phyloP scores from a whole-genome alignment of 192 early-diverging fungal genomes.

The Linnemannia elongata region DNA sequence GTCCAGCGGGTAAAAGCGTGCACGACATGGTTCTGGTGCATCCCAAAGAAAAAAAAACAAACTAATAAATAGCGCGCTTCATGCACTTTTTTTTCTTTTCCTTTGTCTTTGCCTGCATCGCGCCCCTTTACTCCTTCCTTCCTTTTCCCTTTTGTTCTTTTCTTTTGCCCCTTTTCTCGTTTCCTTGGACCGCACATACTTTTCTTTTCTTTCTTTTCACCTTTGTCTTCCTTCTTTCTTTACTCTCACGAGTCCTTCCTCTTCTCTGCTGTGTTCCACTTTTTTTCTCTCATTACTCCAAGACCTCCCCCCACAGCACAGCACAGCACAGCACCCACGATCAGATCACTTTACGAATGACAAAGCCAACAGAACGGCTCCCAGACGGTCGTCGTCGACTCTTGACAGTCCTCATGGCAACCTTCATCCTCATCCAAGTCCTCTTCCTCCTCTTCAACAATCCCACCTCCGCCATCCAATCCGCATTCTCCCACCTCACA shows the following conservation, averaged over 20 bases:
- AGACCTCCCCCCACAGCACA: too few relatives aligned
- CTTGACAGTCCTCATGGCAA: not conserved
- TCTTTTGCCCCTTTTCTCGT: not conserved
- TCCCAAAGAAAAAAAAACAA: not conserved
- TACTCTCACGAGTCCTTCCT: not conserved
- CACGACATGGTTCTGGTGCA: not conserved
- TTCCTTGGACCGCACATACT: not conserved
- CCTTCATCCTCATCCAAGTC: conserved; percentile 1
- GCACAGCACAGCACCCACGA: not conserved
- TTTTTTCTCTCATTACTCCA: not conserved
- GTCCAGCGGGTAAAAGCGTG: too few relatives aligned
- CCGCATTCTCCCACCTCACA: not conserved
- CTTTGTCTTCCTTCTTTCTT: not conserved
- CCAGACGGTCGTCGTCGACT: not conserved
- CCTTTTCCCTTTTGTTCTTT: not conserved
- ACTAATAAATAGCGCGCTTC: too few relatives aligned
- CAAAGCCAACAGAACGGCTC: not conserved
- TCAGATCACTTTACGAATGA: not conserved
- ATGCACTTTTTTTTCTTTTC: not conserved
- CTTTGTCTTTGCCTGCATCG: not conserved
- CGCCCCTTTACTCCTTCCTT: not conserved
- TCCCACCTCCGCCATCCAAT: conserved; percentile 5
- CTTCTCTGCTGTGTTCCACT: not conserved
- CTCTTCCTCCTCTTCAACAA: not conserved
- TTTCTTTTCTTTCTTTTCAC: not conserved